phyloP scores from a whole-genome alignment of 2,329 filamentous ascomycete species.

The Penicillium brasilianum region DNA sequence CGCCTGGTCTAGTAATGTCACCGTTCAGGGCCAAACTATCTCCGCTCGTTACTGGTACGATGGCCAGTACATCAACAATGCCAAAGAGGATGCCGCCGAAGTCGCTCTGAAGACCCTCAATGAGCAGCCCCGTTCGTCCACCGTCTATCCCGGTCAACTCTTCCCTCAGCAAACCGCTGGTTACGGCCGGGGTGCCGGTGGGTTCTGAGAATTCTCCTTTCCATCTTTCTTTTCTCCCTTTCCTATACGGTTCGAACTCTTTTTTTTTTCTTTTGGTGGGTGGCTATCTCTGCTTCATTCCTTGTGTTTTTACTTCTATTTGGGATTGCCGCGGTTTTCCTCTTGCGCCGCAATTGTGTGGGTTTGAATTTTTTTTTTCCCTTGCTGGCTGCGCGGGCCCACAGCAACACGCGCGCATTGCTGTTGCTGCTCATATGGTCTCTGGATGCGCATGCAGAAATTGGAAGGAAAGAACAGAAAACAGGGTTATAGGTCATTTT shows the following conservation, averaged over 20 bases:
- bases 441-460: slow-evolving; percentile 14
- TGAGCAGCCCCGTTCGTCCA: slow-evolving; percentile 31
- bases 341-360: neutral
- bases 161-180: slow-evolving; percentile 23
- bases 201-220: slow-evolving; percentile 37
- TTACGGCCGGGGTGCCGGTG: slow-evolving; percentile 25
- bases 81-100: slow-evolving; percentile 89
- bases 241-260: slow-evolving; percentile 12
- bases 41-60: slow-evolving; percentile 90
- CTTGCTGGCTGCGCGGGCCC: slow-evolving; percentile 26
- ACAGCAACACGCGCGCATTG: slow-evolving; percentile 25
- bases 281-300: slow-evolving; percentile 24
- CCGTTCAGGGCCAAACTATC: slow-evolving; percentile 68
- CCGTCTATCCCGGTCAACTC: slow-evolving; percentile 34
- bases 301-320: neutral
- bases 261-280: slow-evolving; percentile 33
- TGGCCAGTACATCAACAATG: slow-evolving; percentile 83
- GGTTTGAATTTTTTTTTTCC: slow-evolving; percentile 15
- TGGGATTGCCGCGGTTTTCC: neutral
- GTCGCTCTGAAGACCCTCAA: slow-evolving; percentile 59
- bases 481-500: neutral
- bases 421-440: slow-evolving; percentile 21
- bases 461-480: slow-evolving; percentile 7
- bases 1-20: slow-evolving; percentile 84
- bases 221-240: slow-evolving; percentile 11